Evolutionary conservation across 768 basidiomycete genomes (phyloP), one percentile per base, ranked within the genome.

Genomic region (Chalciporus sphaerocephalus): DNA sequence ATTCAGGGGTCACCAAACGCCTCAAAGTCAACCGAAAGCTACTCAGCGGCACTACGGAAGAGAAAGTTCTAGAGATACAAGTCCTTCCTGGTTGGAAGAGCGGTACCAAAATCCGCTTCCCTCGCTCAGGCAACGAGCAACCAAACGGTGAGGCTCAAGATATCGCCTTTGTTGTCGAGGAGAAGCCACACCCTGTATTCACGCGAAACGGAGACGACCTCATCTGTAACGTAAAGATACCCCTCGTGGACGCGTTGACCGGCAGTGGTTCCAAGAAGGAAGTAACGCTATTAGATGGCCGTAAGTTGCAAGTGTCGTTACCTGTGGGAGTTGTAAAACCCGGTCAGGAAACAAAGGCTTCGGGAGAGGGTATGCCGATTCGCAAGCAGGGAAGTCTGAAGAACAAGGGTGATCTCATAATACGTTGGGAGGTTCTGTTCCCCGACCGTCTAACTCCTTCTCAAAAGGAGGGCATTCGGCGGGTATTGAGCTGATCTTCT

Each of bases 161-260:
- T 62, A 76, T 99, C n/a, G 93, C 93, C 24, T 97, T 99, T 61
- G 81, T 95, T 38, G 81, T 96, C n/a, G 94, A 96, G 65, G 92
- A 97, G 69, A 97, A 95, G 68, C 83, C 85, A 8, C 90, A 98
- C 65, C 65, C 75, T 0, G 64, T 73, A 15, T 96, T 90, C 67
- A 76, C 70, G 47, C 77, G 94, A 18, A 83, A 87, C 7, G 91
- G 86, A 24, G 87, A 95, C 68, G 83, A 96, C 62, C 77, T 97
- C 37, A 59, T 77, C 35, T 75, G 76, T 47, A 72, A 62, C 16
- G 44, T 87, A 33, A 71, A 75, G 51, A 69, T 97, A 42, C 75
- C 91, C 11, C 78, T 97, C 1, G 81, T 92, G 18, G 91, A 96
- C 24, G 93, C 94, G 1, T 69, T 98, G 17, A 67, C 83, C 0